Percentiles rank a stretch among this genome's conserved stretches.
These are phyloP conservation scores for Kwoniella shivajii DNA, from an alignment of 1,284 basidiomycete genomes.

Conservation along the genomic window DNA sequence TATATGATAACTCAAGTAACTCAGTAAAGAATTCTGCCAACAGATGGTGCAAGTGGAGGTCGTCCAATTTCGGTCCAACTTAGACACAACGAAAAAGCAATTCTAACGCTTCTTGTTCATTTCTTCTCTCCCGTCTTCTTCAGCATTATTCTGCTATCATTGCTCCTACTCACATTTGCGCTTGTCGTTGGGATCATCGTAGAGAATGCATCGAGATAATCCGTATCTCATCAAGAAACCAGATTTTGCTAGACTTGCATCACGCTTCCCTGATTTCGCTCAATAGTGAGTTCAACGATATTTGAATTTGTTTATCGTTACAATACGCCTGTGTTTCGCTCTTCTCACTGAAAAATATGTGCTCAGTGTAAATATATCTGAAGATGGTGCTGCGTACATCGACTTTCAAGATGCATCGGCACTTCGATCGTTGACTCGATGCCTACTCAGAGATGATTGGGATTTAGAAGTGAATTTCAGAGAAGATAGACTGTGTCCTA, in stretches of 20 bases:
- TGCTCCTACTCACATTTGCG: not conserved
- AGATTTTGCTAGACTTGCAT: slow-evolving; percentile 67
- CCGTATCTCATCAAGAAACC: slow-evolving; percentile 57
- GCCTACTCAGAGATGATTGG: slow-evolving; percentile 75
- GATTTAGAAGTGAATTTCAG: slow-evolving; percentile 65
- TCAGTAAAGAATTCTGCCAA: no score
- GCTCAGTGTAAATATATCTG: slow-evolving; percentile 24
- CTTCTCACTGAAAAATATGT: not conserved
- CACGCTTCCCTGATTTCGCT: slow-evolving; percentile 62
- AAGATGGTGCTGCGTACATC: slow-evolving; percentile 53
- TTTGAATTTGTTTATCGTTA: not conserved
- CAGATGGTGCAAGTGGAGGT: slow-evolving; percentile 13
- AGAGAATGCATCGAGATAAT: slow-evolving; percentile 51
- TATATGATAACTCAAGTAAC: no score
- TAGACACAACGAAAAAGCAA: not conserved
- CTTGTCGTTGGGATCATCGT: not conserved
- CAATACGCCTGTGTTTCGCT: not conserved
- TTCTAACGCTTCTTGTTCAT: not conserved
- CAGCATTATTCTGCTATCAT: not conserved
- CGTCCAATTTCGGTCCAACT: not conserved
- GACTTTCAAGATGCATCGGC: slow-evolving; percentile 72
- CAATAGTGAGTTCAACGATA: slow-evolving; percentile 60
- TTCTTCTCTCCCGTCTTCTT: not conserved
- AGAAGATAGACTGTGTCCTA: slow-evolving; percentile 76
- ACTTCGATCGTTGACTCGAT: slow-evolving; percentile 73